A percentile compares a stretch with the other conserved stretches of the same genome.
These are phyloP conservation scores for Sinapis alba DNA, from an alignment of 441 rosid genomes.

Conservation along the genomic window DNA sequence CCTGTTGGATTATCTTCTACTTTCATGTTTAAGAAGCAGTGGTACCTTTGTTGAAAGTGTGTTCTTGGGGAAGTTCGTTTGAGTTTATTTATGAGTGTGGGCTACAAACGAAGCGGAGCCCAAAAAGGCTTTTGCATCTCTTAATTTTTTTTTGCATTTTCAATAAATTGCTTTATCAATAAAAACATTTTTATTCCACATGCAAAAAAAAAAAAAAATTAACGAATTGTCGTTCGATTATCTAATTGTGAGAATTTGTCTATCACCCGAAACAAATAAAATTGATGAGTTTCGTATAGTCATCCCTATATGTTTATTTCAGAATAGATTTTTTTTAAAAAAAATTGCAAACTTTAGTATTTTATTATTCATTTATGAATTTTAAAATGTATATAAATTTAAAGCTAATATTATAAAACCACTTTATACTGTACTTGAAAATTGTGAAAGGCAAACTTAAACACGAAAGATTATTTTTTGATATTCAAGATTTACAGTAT, in stretches of 20 bases:
- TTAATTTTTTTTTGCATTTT: neutral
- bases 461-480: neutral
- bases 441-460: neutral
- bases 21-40: conserved; percentile 35
- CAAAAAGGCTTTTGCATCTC: neutral
- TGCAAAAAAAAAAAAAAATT: neutral
- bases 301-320: neutral
- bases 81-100: neutral
- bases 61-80: neutral
- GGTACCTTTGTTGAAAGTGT: neutral
- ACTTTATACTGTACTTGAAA: neutral
- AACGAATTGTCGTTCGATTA: neutral
- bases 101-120: neutral
- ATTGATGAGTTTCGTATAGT: neutral
- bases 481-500: neutral
- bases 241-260: neutral
- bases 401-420: neutral
- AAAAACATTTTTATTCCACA: neutral
- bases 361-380: neutral
- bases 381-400: neutral
- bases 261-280: neutral
- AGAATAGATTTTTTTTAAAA: neutral
- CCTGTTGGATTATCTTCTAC: conserved; percentile 36
- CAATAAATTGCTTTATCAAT: neutral
- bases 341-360: neutral